Evolutionary conservation across 2,329 filamentous ascomycete genomes (phyloP).

Genomic region (Pseudocercospora fijiensis): DNA sequence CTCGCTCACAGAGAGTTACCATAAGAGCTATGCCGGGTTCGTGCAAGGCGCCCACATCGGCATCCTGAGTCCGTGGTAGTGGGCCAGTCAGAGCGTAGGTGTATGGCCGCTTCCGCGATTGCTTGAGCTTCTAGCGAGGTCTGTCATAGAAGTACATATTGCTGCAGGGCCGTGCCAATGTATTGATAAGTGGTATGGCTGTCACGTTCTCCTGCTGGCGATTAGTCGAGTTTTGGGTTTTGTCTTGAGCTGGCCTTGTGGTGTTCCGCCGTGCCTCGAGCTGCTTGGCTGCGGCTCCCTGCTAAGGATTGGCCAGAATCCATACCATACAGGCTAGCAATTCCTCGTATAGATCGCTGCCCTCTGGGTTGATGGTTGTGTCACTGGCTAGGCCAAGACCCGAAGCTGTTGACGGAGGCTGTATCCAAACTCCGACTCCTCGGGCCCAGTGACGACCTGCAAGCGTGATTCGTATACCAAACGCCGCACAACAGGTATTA

Average conservation of each 20-base stretch:
- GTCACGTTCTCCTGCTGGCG: not conserved
- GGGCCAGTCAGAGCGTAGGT: slow-evolving; percentile 4
- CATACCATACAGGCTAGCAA: not conserved
- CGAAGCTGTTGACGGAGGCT: not conserved
- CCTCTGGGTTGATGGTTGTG: not conserved
- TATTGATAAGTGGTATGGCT: not conserved
- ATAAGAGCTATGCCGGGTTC: slow-evolving; percentile 1
- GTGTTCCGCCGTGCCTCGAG: not conserved
- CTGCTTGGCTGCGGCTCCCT: not conserved
- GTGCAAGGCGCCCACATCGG: slow-evolving; percentile 8
- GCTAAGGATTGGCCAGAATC: not conserved
- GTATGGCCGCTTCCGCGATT: slow-evolving; percentile 5
- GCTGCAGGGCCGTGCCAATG: not conserved
- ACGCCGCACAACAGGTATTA: not conserved
- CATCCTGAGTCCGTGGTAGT: not conserved
- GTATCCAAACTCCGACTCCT: not conserved
- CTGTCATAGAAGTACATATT: not conserved
- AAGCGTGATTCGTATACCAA: not conserved
- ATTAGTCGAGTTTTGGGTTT: not conserved
- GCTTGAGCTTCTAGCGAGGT: not conserved
- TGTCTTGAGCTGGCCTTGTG: not conserved
- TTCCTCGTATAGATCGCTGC: not conserved
- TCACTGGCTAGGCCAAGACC: not conserved
- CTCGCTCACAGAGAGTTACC: slow-evolving; percentile 4
- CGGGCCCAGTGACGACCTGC: not conserved